Evolutionary conservation across 1,284 basidiomycete species (phyloP), one percentile per base, ranked within the genome.

Genomic region (Cryptococcus jaspeensis): DNA sequence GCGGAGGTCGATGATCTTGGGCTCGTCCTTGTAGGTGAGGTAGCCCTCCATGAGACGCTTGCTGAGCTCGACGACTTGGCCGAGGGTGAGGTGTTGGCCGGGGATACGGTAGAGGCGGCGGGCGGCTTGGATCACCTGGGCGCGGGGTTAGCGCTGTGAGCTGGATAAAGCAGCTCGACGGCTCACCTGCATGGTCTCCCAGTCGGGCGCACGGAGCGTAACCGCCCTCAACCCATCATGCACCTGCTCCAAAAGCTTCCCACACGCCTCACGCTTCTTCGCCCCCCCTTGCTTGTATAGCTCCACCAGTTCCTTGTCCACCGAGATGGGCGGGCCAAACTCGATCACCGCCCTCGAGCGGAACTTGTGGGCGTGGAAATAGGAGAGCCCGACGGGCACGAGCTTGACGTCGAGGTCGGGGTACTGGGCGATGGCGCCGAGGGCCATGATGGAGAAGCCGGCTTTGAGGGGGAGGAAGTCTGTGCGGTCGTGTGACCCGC

Each of bases 191-290:
- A 99, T 82, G 1, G 96, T 99, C 67, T 99, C 96, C 76, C 90
- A 99, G 77, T 99, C 96, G 1, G 96, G 93, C 9, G 95, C 92
- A 54, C 94, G 83, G 44, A 99, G 85, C 0, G 96, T 99, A 44
- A 99, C 96, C 1, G 92, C 94, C 79, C 98, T 97, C 65, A 99
- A 81, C n/a, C 86, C 90, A 71, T 98, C 91, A 70, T 96, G 97
- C 57, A 97, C 89, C 56, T 96, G 81, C 67, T 97, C 90, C 63
- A 99, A 83, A 67, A 98, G 85, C 72, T 90, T 89, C 9, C 86
- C 83, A 45, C 95, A 92, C 0, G 96, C 95, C 67, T 94, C 88
- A 61, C 92, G 83, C 80, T 99, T 99, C 70, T 88, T 84, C 32
- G 82, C 78, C 7, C 95, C 95, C 18, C 96, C 96, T 66, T 87